Evolutionary conservation across 306 rosid genomes (phyloP).

Genomic region (Dicorynia guianensis): DNA sequence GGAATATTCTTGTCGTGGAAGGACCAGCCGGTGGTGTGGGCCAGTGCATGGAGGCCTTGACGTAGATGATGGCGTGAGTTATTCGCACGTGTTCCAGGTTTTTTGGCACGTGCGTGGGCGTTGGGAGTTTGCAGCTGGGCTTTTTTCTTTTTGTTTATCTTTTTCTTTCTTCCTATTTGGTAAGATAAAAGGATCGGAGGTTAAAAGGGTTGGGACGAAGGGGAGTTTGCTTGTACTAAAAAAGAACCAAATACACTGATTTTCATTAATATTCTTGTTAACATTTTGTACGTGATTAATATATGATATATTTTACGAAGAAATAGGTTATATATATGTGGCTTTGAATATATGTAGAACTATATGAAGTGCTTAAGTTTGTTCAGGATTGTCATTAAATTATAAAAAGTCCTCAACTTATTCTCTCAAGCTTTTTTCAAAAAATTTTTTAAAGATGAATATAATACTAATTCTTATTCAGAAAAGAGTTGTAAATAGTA

Average conservation of each 20-base stretch:
- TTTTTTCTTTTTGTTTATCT: conserved; percentile 48
- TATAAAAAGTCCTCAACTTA: too few relatives aligned
- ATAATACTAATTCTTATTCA: too few relatives aligned
- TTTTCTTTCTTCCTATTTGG: neutral
- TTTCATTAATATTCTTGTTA: conserved; percentile 30
- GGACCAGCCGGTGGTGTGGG: conserved; percentile 95
- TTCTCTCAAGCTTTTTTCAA: too few relatives aligned
- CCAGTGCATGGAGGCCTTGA: conserved; percentile 92
- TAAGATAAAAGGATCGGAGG: neutral
- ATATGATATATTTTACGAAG: conserved; percentile 2
- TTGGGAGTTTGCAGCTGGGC: conserved; percentile 17
- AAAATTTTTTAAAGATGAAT: too few relatives aligned
- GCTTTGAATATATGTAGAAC: conserved; percentile 10
- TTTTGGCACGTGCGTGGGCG: conserved; percentile 60
- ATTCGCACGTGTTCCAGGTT: conserved; percentile 59
- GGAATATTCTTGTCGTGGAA: conserved; percentile 93
- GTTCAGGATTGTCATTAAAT: neutral
- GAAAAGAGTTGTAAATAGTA: too few relatives aligned
- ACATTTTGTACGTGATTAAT: conserved; percentile 36
- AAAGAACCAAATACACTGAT: conserved; percentile 43
- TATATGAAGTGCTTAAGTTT: conserved; percentile 35
- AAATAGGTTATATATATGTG: conserved; percentile 39
- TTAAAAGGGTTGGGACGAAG: neutral
- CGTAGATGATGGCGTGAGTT: conserved; percentile 13
- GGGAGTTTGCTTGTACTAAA: conserved; percentile 43